Conservation (phyloP, 768 basidiomycete species). For the Podaxis sp. region DNA sequence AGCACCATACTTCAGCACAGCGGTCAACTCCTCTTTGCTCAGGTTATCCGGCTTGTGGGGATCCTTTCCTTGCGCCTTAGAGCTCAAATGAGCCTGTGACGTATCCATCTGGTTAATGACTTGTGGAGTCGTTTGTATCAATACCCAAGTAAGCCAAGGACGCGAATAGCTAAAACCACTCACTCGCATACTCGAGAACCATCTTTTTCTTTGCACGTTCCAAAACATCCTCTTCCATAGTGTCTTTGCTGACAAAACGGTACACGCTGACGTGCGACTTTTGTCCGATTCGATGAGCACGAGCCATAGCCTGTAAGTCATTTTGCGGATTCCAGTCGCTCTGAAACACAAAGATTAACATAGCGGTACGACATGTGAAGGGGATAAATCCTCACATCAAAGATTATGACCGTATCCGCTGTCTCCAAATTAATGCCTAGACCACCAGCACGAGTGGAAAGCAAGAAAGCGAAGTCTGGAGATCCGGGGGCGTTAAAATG, state of each 20-base stretch:
- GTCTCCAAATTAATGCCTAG: conserved; percentile 99
- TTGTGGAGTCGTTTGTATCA: conserved; percentile 28
- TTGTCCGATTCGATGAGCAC: conserved; percentile 98
- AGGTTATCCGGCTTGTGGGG: conserved; percentile 75
- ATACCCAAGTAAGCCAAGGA: conserved; percentile 1
- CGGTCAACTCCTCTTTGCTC: conserved; percentile 95
- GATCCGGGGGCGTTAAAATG: conserved; percentile 95
- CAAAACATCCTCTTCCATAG: conserved; percentile 98
- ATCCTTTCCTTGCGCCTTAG: conserved; percentile 69
- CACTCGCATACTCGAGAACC: conserved; percentile 99
- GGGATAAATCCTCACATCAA: conserved; percentile 67
- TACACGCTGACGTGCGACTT: conserved; percentile 99
- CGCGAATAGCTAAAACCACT: conserved; percentile 33
- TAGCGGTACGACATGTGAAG: conserved; percentile 5
- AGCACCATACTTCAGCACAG: conserved; percentile 97
- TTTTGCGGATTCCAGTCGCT: conserved; percentile 99
- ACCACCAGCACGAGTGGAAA: conserved; percentile 96
- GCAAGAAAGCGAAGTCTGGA: conserved; percentile 93
- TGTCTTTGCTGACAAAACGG: conserved; percentile 97
- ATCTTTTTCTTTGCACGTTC: conserved; percentile 99
- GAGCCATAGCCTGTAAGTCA: conserved; percentile 98
- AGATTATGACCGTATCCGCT: conserved; percentile 98
- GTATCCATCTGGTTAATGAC: conserved; percentile 99
- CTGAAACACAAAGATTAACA: conserved; percentile 36
- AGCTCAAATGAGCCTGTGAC: conserved; percentile 91